phyloP scores from a whole-genome alignment of 345 rosid genomes.

The Draba incana region DNA sequence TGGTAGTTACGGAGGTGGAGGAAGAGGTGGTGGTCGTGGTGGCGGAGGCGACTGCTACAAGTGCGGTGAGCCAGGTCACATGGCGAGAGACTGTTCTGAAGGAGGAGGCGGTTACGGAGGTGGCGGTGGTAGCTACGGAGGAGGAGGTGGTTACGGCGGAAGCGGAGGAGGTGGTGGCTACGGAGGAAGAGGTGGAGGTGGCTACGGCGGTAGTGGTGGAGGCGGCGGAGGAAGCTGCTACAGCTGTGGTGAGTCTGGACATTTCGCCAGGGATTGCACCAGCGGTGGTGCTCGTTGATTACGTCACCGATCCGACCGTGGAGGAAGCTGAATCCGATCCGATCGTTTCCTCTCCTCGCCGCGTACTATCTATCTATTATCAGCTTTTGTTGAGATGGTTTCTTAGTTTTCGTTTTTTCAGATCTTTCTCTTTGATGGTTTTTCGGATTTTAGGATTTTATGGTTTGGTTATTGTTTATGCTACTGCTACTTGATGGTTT shows the following conservation, averaged over 20 bases:
- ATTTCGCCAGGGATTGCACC: conserved; percentile 85
- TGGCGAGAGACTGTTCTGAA: conserved; percentile 39
- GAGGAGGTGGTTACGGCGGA: conserved; percentile 17
- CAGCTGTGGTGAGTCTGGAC: conserved; percentile 56
- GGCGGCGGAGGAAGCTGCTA: conserved; percentile 38
- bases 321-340: conserved; percentile 8
- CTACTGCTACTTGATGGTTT: conserved; percentile 1
- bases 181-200: conserved; percentile 33
- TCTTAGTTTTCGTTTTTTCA: conserved; percentile 3
- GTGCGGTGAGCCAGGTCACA: conserved; percentile 42
- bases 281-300: conserved; percentile 50
- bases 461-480: conserved; percentile 16
- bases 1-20: conserved; percentile 11
- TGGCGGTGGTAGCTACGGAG: conserved; percentile 27
- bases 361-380: conserved; percentile 14
- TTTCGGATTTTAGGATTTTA: conserved; percentile 17
- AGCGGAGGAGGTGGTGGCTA: conserved; percentile 9
- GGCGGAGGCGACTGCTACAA: conserved; percentile 42
- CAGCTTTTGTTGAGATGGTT: conserved; percentile 13
- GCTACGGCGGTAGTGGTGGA: neutral
- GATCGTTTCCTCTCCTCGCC: neutral
- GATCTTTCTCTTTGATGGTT: conserved; percentile 18
- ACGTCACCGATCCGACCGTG: neutral
- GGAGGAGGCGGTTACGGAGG: conserved; percentile 32
- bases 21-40: conserved; percentile 37